A percentile compares a stretch with the other conserved stretches of the same genome.
phyloP scores from a whole-genome alignment of 2,329 filamentous ascomycete genomes.

The Sporothrix pseudoabietina region DNA sequence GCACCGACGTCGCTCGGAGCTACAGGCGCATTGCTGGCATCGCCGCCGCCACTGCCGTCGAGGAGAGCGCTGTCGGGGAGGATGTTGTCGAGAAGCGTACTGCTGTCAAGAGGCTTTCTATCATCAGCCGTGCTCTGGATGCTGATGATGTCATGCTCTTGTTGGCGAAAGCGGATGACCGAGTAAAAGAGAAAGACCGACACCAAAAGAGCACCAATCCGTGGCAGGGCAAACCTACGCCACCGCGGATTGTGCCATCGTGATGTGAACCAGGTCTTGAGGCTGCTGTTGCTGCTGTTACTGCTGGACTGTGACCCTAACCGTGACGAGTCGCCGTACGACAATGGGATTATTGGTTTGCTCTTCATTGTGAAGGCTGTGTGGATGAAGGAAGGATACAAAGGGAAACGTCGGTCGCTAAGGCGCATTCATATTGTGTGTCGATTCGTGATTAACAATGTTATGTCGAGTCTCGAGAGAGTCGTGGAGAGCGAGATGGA shows the following conservation, averaged over 20 bases:
- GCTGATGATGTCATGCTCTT: background rate
- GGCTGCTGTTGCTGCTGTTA: background rate
- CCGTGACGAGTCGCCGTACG: background rate
- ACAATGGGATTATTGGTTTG: background rate
- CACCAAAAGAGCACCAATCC: background rate
- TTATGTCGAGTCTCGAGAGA: no score
- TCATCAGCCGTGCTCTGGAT: background rate
- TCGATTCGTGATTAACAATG: no score
- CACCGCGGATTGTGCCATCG: slow-evolving; percentile 12
- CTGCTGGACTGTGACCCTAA: background rate
- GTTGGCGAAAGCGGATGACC: background rate
- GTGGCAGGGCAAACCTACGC: background rate
- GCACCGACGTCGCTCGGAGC: background rate
- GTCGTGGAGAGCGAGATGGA: no score
- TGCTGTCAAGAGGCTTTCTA: background rate
- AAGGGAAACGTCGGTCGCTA: background rate
- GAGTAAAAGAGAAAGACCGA: background rate
- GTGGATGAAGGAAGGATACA: background rate
- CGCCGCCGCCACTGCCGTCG: background rate
- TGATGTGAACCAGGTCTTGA: background rate
- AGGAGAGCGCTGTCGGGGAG: background rate
- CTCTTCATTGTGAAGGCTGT: background rate
- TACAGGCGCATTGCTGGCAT: background rate
- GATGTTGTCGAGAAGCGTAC: background rate
- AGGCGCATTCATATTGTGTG: background rate